Percentiles rank a stretch among this genome's conserved stretches.
These are phyloP conservation scores for Wickerhamiella pararugosa DNA, from an alignment of 1,139 yeast species.

Conservation along the genomic window DNA sequence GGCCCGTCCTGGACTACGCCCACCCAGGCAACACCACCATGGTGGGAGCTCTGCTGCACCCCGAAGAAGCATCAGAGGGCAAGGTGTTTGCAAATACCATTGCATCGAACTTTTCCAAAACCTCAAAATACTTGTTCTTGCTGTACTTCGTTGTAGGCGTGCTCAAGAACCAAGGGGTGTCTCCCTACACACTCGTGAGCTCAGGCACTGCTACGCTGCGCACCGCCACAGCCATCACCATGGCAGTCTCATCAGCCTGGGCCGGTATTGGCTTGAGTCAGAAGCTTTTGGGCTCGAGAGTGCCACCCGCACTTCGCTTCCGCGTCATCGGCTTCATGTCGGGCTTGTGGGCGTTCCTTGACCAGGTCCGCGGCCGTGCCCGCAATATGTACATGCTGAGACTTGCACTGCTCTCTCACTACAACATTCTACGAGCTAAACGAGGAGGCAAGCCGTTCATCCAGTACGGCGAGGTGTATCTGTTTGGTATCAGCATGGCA, in stretches of 20 bases:
- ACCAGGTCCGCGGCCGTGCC: slow-evolving; percentile 24
- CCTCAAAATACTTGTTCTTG: slow-evolving; percentile 22
- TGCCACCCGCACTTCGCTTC: slow-evolving; percentile 24
- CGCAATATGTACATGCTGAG: slow-evolving; percentile 25
- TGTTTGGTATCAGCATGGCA: slow-evolving; percentile 25
- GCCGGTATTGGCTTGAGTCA: slow-evolving; percentile 28
- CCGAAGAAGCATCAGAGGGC: slow-evolving; percentile 21
- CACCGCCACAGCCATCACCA: slow-evolving; percentile 24
- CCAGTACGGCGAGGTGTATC: slow-evolving; percentile 21
- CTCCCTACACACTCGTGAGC: not conserved
- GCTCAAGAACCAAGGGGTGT: slow-evolving; percentile 2
- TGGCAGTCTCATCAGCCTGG: slow-evolving; percentile 28
- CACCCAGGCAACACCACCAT: slow-evolving; percentile 26
- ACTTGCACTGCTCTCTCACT: slow-evolving; percentile 26
- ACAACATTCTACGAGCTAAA: slow-evolving; percentile 22
- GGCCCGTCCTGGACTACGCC: slow-evolving; percentile 24
- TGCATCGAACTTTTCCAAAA: slow-evolving; percentile 17
- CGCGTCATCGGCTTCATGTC: slow-evolving; percentile 27
- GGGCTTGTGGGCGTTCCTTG: slow-evolving; percentile 29
- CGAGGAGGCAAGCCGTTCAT: slow-evolving; percentile 16
- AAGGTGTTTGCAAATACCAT: slow-evolving; percentile 19
- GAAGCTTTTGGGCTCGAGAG: slow-evolving; percentile 19
- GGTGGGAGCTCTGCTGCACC: slow-evolving; percentile 28
- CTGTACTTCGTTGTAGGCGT: slow-evolving; percentile 19
- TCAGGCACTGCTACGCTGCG: slow-evolving; percentile 12